phyloP scores from a whole-genome alignment of 139 green algal genomes.

The Tetraselmis chui region DNA sequence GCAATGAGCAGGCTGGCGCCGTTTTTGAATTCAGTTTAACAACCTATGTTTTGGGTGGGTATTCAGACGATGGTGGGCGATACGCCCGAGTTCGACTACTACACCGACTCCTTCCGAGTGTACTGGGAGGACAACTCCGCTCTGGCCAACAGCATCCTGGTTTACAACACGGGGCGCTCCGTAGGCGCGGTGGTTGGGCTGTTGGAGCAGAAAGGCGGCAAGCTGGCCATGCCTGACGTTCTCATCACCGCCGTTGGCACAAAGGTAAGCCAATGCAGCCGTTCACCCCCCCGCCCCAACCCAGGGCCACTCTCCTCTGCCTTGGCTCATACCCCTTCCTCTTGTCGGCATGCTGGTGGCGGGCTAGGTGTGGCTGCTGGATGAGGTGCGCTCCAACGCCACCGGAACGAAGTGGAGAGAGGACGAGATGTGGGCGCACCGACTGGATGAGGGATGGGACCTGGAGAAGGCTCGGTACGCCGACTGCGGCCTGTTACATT shows the following conservation, averaged over 20 bases:
- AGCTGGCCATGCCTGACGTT: slow-evolving; percentile 70
- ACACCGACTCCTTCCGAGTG: slow-evolving; percentile 1
- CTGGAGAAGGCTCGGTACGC: slow-evolving; percentile 22
- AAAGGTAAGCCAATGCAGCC: slow-evolving; percentile 60
- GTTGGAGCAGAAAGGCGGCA: slow-evolving; percentile 50
- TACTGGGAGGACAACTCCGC: slow-evolving; percentile 74
- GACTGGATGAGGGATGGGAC: slow-evolving; percentile 72
- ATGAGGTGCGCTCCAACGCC: slow-evolving; percentile 38
- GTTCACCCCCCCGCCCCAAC: no score
- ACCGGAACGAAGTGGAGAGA: slow-evolving; percentile 60
- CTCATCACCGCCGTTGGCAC: slow-evolving; percentile 84
- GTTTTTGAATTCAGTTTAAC: no score
- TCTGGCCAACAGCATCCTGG: slow-evolving; percentile 59
- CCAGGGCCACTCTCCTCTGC: no score
- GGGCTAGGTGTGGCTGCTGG: slow-evolving; percentile 60
- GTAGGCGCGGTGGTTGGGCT: slow-evolving; percentile 71
- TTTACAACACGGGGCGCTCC: slow-evolving; percentile 76
- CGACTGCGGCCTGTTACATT: no score
- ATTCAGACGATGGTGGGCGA: slow-evolving; percentile 1
- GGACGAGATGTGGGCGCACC: slow-evolving; percentile 58
- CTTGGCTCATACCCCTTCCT: neutral
- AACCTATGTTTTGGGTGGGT: no score
- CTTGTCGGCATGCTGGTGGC: neutral
- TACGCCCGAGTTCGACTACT: neutral
- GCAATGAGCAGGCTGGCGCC: no score